Evolutionary conservation across 768 basidiomycete species (phyloP).

Genomic region (Mycena capillaripes): DNA sequence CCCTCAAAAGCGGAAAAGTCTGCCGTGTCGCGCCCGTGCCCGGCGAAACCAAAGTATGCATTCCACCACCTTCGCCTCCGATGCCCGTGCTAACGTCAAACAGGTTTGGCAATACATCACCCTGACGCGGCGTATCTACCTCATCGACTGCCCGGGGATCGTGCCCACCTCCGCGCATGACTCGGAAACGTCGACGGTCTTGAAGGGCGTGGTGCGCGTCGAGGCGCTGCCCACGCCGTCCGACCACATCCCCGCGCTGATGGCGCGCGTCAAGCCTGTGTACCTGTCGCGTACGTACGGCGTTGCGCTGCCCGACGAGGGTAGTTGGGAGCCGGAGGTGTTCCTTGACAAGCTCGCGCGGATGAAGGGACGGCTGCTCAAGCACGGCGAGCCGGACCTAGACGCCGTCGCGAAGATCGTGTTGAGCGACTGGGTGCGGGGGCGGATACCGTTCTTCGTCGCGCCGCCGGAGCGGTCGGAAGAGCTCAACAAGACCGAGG

Average conservation of each 20-base stretch:
- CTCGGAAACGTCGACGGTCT: slow-evolving; percentile 89
- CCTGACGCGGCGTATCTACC: slow-evolving; percentile 94
- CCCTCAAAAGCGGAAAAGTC: slow-evolving; percentile 97
- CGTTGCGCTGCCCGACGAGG: slow-evolving; percentile 72
- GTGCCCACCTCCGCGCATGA: slow-evolving; percentile 95
- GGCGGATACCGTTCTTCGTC: slow-evolving; percentile 97
- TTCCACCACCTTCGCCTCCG: background rate
- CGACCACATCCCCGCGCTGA: slow-evolving; percentile 90
- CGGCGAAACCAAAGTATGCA: slow-evolving; percentile 91
- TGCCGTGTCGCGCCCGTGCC: slow-evolving; percentile 97
- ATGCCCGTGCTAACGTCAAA: background rate
- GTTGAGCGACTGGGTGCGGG: slow-evolving; percentile 96
- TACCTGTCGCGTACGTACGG: slow-evolving; percentile 92
- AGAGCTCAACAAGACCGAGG: slow-evolving; percentile 76
- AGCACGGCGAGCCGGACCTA: slow-evolving; percentile 94
- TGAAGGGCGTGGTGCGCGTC: slow-evolving; percentile 97
- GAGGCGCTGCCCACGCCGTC: slow-evolving; percentile 94
- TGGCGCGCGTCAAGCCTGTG: slow-evolving; percentile 92
- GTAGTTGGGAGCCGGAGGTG: slow-evolving; percentile 79
- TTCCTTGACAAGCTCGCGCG: slow-evolving; percentile 89
- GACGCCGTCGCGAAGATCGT: slow-evolving; percentile 96
- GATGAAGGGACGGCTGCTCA: slow-evolving; percentile 92
- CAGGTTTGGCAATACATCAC: slow-evolving; percentile 99
- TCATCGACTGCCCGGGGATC: slow-evolving; percentile 99
- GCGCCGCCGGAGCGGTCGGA: slow-evolving; percentile 88